Base-by-base conservation (phyloP, 139 green algal species). In the Picochlorum sp. region DNA sequence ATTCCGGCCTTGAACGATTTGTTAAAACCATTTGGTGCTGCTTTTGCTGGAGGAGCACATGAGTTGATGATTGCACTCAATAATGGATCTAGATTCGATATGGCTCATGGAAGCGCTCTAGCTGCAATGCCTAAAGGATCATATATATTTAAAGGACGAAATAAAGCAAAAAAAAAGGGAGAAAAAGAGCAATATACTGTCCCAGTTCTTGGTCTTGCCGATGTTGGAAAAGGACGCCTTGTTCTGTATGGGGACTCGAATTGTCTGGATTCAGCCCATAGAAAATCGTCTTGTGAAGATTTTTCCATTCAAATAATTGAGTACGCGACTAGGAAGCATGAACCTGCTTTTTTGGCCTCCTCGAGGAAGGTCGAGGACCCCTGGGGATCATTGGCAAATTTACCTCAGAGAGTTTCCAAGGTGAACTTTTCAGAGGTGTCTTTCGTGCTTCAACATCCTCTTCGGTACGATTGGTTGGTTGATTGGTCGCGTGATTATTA, bases 1-100 rank as follows among this genome's bases (percentile, higher is more conserved):
- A 76, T 99, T 26, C 93, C 93, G 12, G 93, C 87, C 0, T 62
- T 99, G 8, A 99, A 99, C 67, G 88, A 96, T 32, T 67, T 99
- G 56, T 78, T 99, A 40, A 62, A 56, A 10, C 75, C 77, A 0
- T 94, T 85, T 57, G 81, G 78, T 4, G 77, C 92, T n/a, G 81
- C 76, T 3, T 85, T 97, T 24, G 85, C 83, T 0, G 83, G 94
- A 43, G 54, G 61, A 0, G 67, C 91, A 8, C 26, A 91, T 29
- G 59, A 76, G 8, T 81, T 80, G 22, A 36, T 59, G 54, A 25
- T 63, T 18, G 24, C 25, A 22, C 9, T 49, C 22, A 45, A 24
- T 24, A 18, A 18, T 50, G 50, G 26, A 25, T 12, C 24, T 7
- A 28, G 9, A 40, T 65, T 65, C 25, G n/a, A 20, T 9, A 77